Evolutionary conservation across 2,329 filamentous ascomycete species (phyloP).

Genomic region (Metarhizium anisopliae): DNA sequence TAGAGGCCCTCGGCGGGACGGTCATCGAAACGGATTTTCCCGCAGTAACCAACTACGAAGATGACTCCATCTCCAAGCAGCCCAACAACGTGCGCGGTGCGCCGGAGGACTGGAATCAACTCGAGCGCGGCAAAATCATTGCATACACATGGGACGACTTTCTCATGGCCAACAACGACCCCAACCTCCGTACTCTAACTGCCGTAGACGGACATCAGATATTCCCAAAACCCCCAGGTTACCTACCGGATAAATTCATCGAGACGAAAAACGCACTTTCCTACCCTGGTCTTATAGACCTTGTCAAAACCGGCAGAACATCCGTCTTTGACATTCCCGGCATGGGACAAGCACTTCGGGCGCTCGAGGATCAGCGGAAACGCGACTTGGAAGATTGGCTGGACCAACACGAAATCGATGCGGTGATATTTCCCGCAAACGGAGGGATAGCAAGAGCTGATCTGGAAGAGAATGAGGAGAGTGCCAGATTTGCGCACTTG

Average conservation of each 20-base stretch:
- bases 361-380: background rate
- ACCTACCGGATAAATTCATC: constrained; percentile 6
- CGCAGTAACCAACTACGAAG: constrained; percentile 34
- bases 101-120: constrained; percentile 34
- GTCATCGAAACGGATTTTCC: constrained; percentile 34
- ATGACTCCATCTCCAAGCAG: constrained; percentile 15
- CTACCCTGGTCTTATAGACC: background rate
- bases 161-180: constrained; percentile 31
- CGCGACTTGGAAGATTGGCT: constrained; percentile 36
- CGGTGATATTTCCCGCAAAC: constrained; percentile 39
- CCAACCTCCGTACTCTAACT: background rate
- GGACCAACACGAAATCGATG: constrained; percentile 28
- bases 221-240: constrained; percentile 28
- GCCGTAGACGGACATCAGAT: constrained; percentile 15
- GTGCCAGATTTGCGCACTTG: constrained; percentile 9
- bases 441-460: constrained; percentile 24
- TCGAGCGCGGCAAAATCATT: constrained; percentile 38
- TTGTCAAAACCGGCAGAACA: background rate
- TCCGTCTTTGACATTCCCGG: background rate
- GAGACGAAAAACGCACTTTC: background rate
- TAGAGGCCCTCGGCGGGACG: constrained; percentile 29
- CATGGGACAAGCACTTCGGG: background rate
- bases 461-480: constrained; percentile 2
- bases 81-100: constrained; percentile 20
- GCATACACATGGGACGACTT: constrained; percentile 45